These are phyloP conservation scores for Fusarium albosuccineum DNA, from an alignment of 2,329 filamentous ascomycete genomes.

Conservation along the genomic window DNA sequence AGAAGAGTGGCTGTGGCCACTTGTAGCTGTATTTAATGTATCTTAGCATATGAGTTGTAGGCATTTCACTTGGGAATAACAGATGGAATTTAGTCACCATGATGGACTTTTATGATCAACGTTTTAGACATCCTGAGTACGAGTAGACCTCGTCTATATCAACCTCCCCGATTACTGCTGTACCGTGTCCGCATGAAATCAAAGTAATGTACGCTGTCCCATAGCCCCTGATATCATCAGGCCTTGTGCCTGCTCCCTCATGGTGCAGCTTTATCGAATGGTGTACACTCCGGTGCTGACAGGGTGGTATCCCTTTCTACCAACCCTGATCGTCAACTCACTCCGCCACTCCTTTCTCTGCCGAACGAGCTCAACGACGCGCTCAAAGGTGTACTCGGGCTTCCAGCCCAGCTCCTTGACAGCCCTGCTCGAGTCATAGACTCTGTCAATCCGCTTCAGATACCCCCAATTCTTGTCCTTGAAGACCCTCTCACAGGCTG, in stretches of 20 bases:
- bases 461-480: constrained; percentile 52
- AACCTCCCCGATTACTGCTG: too few species aligned
- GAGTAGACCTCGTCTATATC: too few species aligned
- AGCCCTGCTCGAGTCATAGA: constrained; percentile 60
- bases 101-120: too few species aligned
- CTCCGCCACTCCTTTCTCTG: constrained; percentile 56
- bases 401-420: constrained; percentile 58
- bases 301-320: constrained; percentile 60
- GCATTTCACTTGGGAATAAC: too few species aligned
- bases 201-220: not conserved
- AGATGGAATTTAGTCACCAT: too few species aligned
- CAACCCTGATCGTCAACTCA: constrained; percentile 54
- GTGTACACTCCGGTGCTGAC: constrained; percentile 60
- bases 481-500: constrained; percentile 50
- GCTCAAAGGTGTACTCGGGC: constrained; percentile 57
- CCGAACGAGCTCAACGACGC: constrained; percentile 50
- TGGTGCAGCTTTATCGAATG: constrained; percentile 38
- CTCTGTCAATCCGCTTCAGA: constrained; percentile 56
- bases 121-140: too few species aligned
- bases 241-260: too few species aligned
- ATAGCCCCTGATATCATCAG: too few species aligned
- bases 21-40: constrained; percentile 6
- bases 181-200: not conserved
- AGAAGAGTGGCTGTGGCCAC: constrained; percentile 6
- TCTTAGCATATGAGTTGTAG: not conserved